Evolutionary conservation across 2,329 filamentous ascomycete species (phyloP), one percentile per base, ranked within the genome.

Genomic region (Fulvia fulva): DNA sequence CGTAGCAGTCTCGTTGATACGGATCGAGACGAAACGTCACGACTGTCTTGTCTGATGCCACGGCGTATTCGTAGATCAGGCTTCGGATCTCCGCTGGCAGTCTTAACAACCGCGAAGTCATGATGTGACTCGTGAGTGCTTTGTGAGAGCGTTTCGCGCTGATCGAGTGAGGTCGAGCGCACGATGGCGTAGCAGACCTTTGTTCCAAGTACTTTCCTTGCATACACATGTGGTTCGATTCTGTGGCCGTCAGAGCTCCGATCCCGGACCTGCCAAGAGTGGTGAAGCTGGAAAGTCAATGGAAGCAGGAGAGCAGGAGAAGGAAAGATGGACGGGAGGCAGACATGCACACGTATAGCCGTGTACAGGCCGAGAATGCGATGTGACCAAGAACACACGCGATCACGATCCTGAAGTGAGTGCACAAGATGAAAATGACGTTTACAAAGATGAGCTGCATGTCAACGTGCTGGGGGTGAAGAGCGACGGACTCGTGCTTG

Each of bases 11-110:
- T 32, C 53, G 57, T 49, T 71, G 70, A 28, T 68, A 70, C 5
- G 49, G 41, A 41, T 72, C 69, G 30, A 70, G 65, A 26, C 63
- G 59, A 53, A 71, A 72, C 1, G 70, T 65, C 14, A 72, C 68
- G 11, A 65, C 37, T 6, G 50, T 53, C 8, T 60, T 53, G 6
- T 57, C 47, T n/a, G 64, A 63, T 7, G 58, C 56, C 16, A 70
- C 58, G 28, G 62, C 67, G 44, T 64, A 67, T 49, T 65, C 60
- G 58, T 65, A 69, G 32, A 70, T 68, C 11, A 61, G 55, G 11
- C 55, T 61, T 1, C 68, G 63, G 19, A 71, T 62, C 53, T 71
- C 68, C 8, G 64, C 47, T 3, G 68, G 68, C 3, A 71, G 58
- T 9, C 30, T 56, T 9, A 69, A 60, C 9, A 68, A 59, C 25